Evolutionary conservation across 164 flowering plant genomes (phyloP).

Genomic region (Vitis labrusca): DNA sequence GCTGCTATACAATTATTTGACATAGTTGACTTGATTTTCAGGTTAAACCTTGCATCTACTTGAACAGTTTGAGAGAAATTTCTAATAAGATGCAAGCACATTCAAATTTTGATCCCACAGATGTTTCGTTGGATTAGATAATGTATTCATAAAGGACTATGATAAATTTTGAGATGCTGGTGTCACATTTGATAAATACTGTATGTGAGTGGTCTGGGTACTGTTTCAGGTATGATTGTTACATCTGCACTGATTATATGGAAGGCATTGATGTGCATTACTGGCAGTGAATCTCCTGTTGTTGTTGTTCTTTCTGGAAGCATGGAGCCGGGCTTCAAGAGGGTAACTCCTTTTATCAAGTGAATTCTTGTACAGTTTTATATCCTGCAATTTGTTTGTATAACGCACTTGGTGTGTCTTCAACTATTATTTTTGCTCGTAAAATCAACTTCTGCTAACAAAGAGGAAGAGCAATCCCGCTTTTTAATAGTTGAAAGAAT

Average conservation of each 20-base stretch:
- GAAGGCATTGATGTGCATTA: slow-evolving; percentile 76
- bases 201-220: neutral
- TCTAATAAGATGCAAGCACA: neutral
- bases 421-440: neutral
- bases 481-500: too few relatives aligned
- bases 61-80: neutral
- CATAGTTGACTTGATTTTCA: neutral
- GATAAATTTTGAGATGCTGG: neutral
- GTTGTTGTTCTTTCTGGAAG: slow-evolving; percentile 84
- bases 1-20: neutral
- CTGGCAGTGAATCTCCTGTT: slow-evolving; percentile 87
- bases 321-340: slow-evolving; percentile 86
- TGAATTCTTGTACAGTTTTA: neutral
- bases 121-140: too few relatives aligned
- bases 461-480: too few relatives aligned
- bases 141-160: too few relatives aligned
- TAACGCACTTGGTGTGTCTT: neutral
- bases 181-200: neutral
- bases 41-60: neutral
- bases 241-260: slow-evolving; percentile 82
- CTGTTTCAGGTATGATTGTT: slow-evolving; percentile 63
- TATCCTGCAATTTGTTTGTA: neutral
- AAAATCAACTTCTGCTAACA: neutral
- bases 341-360: slow-evolving; percentile 37
- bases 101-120: too few relatives aligned